Evolutionary conservation across 345 rosid species (phyloP).

Genomic region (Trapa incisa): DNA sequence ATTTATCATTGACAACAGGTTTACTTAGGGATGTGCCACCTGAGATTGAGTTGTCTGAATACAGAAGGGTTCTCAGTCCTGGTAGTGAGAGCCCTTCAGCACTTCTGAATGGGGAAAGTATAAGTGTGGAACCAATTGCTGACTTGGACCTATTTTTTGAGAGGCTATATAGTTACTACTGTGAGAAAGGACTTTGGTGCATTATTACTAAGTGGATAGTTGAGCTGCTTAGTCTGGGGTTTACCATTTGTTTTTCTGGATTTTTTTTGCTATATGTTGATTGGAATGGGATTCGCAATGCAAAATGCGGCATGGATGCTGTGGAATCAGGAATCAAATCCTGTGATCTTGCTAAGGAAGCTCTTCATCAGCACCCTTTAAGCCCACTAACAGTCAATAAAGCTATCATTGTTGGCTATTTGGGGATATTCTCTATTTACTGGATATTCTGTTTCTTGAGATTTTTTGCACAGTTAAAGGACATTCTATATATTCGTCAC

Average conservation of each 20-base stretch:
- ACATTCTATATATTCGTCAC: conserved; percentile 63
- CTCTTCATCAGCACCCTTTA: conserved; percentile 75
- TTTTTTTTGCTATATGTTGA: conserved; percentile 86
- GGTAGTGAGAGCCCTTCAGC: conserved; percentile 97
- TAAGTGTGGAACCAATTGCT: conserved; percentile 65
- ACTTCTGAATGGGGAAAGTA: conserved; percentile 83
- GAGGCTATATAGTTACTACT: conserved; percentile 78
- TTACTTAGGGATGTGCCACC: conserved; percentile 71
- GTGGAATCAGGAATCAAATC: conserved; percentile 93
- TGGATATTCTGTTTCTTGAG: conserved; percentile 89
- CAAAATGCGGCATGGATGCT: conserved; percentile 98
- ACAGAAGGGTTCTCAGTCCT: conserved; percentile 75
- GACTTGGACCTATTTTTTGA: conserved; percentile 94
- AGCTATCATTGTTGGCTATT: conserved; percentile 73
- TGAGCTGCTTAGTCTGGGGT: conserved; percentile 81
- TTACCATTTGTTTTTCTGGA: conserved; percentile 90
- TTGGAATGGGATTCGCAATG: conserved; percentile 96
- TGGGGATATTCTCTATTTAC: conserved; percentile 68
- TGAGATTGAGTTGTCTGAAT: conserved; percentile 81
- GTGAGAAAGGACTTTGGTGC: conserved; percentile 96
- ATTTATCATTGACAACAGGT: conserved; percentile 59
- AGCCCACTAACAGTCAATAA: conserved; percentile 79
- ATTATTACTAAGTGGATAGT: conserved; percentile 90
- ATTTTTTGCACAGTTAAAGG: conserved; percentile 83
- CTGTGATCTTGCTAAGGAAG: conserved; percentile 94